phyloP scores from a whole-genome alignment of 2,329 filamentous ascomycete species.

The Acephala macrosclerotiorum region DNA sequence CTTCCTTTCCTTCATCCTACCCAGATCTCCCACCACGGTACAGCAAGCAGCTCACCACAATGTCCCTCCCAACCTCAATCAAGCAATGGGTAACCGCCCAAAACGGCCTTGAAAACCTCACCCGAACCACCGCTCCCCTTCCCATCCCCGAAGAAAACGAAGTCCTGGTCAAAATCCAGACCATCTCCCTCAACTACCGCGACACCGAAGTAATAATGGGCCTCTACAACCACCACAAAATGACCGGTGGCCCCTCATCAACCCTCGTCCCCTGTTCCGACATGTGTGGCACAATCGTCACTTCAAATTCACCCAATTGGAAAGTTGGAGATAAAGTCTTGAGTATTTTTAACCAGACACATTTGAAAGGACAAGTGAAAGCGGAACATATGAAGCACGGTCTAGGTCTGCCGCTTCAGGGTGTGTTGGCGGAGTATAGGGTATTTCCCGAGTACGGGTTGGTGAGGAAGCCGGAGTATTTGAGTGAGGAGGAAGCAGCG shows the following conservation, averaged over 20 bases:
- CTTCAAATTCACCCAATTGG: constrained; percentile 55
- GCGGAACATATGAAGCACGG: constrained; percentile 53
- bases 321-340: constrained; percentile 70
- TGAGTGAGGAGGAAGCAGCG: constrained; percentile 65
- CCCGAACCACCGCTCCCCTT: constrained; percentile 51
- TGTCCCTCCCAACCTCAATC: constrained; percentile 36
- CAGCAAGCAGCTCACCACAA: constrained; percentile 18
- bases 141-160: constrained; percentile 58
- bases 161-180: constrained; percentile 42
- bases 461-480: constrained; percentile 62
- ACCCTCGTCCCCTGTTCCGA: constrained; percentile 68
- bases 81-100: constrained; percentile 63
- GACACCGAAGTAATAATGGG: constrained; percentile 55
- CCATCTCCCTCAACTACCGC: constrained; percentile 38
- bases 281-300: constrained; percentile 69
- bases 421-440: constrained; percentile 65
- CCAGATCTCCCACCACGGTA: background rate
- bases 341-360: constrained; percentile 66
- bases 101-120: constrained; percentile 62
- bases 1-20: background rate
- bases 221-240: constrained; percentile 70
- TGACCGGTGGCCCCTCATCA: constrained; percentile 47
- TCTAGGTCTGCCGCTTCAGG: constrained; percentile 68
- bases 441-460: constrained; percentile 64
- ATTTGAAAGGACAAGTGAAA: constrained; percentile 43